A percentile compares a stretch with the other conserved stretches of the same genome.
Evolutionary conservation across 768 basidiomycete species (phyloP).

Genomic region (Daedaleopsis sinensis): DNA sequence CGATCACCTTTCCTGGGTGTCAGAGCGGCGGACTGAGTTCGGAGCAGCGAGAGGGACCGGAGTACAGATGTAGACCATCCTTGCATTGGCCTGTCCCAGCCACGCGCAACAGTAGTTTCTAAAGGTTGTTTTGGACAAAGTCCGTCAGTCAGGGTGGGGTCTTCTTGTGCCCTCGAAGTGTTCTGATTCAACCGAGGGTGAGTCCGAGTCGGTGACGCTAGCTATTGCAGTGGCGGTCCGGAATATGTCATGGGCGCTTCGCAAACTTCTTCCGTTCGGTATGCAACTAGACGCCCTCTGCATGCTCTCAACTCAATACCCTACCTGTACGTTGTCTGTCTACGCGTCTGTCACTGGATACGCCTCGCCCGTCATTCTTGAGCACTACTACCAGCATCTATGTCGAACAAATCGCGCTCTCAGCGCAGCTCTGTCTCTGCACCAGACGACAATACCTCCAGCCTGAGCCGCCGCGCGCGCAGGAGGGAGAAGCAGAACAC

Average conservation of each 20-base stretch:
- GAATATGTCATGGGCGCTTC: constrained; percentile 13
- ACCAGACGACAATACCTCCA: constrained; percentile 8
- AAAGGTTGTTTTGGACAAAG: neutral
- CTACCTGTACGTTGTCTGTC: no score
- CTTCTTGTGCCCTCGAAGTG: no score
- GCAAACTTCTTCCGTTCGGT: neutral
- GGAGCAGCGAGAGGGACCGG: constrained; percentile 14
- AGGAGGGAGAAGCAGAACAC: constrained; percentile 17
- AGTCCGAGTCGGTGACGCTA: no score
- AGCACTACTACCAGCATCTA: neutral
- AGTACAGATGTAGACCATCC: constrained; percentile 14
- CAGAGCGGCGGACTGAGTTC: constrained; percentile 18
- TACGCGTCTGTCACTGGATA: neutral
- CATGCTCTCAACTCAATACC: no score
- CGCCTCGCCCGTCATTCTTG: neutral
- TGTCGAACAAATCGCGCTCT: constrained; percentile 15
- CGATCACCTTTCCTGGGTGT: constrained; percentile 32
- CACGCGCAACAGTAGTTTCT: no score
- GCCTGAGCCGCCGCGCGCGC: constrained; percentile 16
- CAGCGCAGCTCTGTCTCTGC: constrained; percentile 9
- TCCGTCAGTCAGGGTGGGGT: neutral
- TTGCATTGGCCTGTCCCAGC: neutral
- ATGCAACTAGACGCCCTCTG: neutral
- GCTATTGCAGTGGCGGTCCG: constrained; percentile 1
- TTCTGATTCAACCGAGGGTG: neutral